phyloP scores from a whole-genome alignment of 306 rosid genomes.

The Castanospermum australe region DNA sequence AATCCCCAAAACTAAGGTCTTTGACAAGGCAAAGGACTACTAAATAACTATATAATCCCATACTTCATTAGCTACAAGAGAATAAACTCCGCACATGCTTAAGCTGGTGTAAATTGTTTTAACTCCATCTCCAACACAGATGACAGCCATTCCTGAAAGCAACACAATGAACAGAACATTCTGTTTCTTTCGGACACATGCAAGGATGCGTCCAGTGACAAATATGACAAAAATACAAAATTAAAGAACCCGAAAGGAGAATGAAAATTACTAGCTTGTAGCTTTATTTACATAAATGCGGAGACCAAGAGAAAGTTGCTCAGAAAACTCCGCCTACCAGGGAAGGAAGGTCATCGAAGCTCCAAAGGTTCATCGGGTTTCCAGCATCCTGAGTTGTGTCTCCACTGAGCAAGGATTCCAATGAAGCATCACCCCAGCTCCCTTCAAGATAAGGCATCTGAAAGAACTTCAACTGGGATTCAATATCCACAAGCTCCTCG shows the following conservation, averaged over 20 bases:
- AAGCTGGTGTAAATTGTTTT: conserved; percentile 17
- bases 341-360: conserved; percentile 60
- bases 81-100: conserved; percentile 39
- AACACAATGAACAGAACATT: conserved; percentile 18
- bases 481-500: conserved; percentile 67
- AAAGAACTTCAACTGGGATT: conserved; percentile 59
- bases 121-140: conserved; percentile 29
- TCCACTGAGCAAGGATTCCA: conserved; percentile 57
- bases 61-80: conserved; percentile 31
- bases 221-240: neutral
- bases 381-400: conserved; percentile 62
- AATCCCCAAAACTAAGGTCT: conserved; percentile 29
- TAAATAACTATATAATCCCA: conserved; percentile 36
- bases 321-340: conserved; percentile 51
- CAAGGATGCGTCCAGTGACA: neutral
- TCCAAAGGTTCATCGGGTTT: conserved; percentile 62
- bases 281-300: conserved; percentile 67
- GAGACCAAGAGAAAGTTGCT: conserved; percentile 31
- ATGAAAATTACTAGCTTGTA: conserved; percentile 49
- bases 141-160: conserved; percentile 43
- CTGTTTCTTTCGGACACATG: neutral
- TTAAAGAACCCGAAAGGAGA: neutral
- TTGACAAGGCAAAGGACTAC: conserved; percentile 16
- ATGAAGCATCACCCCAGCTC: conserved; percentile 53
- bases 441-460: conserved; percentile 62